These are phyloP conservation scores for Melanomma pulvis-pyrius DNA, from an alignment of 495 filamentous ascomycete species.

Conservation along the genomic window DNA sequence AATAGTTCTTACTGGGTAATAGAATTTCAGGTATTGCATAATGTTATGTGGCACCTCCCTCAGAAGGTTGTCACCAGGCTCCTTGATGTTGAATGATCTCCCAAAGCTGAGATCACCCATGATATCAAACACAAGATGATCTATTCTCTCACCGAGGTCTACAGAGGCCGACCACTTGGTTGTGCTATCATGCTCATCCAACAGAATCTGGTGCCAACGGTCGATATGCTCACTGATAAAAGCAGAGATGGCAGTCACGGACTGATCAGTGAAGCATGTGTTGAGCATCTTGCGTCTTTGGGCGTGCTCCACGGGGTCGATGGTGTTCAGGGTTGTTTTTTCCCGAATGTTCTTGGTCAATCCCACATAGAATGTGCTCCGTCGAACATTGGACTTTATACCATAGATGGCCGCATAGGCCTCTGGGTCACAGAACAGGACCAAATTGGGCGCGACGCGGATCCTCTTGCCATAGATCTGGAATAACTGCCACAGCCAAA, in stretches of 20 bases:
- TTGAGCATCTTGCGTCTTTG: constrained; percentile 40
- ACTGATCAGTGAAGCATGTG: constrained; percentile 39
- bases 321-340: neutral
- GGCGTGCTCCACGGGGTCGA: constrained; percentile 39
- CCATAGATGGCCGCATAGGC: constrained; percentile 38
- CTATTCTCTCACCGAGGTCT: no score
- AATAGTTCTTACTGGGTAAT: constrained; percentile 8
- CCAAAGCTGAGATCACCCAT: constrained; percentile 71
- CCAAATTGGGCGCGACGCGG: constrained; percentile 38
- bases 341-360: neutral
- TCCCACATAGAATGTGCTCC: neutral
- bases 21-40: constrained; percentile 17
- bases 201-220: constrained; percentile 40
- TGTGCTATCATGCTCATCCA: constrained; percentile 14
- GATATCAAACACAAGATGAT: constrained; percentile 71
- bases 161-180: no score
- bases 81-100: constrained; percentile 56
- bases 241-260: constrained; percentile 16
- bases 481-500: neutral
- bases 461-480: constrained; percentile 17
- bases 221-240: constrained; percentile 39
- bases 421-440: constrained; percentile 37
- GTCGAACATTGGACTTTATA: constrained; percentile 41
- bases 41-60: constrained; percentile 35
- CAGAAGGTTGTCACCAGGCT: constrained; percentile 12